Evolutionary conservation across 2,329 filamentous ascomycete species (phyloP), one percentile per base, ranked within the genome.

Genomic region (Colletotrichum cuscutae): DNA sequence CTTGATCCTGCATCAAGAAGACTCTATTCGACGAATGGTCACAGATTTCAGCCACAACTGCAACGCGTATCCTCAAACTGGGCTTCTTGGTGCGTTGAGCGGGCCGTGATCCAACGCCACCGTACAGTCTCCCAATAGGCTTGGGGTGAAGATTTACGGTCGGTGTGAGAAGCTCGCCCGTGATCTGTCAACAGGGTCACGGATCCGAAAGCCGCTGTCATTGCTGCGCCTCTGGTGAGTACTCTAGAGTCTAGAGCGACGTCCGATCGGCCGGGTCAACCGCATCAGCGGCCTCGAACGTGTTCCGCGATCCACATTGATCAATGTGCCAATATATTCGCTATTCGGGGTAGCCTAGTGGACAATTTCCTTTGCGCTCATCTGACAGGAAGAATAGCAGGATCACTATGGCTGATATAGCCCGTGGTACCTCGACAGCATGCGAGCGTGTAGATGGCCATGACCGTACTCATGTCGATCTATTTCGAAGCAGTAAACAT

Each of bases 31-130:
- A 22, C 1, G 11, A 58, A 11, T 11, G 3, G 19, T 58, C 7
- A 15, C 5, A 9, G 58, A 11, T 11, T 60, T 19, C 30, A 65
- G 65, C 66, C 71, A 71, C 67, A 56, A 15, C 49, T 56, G 4
- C 13, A 53, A 4, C 24, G 11, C 46, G 6, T 22, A 52, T 30
- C 9, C 30, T 28, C 13, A 46, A n/a, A 12, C 8, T 24, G 52
- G 35, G 46, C 35, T 30, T 26, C 42, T 24, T 37, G 13, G 49
- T 71, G 56, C 35, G 28, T 62, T 26, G 12, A 59, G 49, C 71
- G 71, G 71, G 71, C 62, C 68, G 68, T 58, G 7, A 59, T 54
- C 62, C 71, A 73, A 54, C 57, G 61, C 71, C 71, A 70, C 67
- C 32, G 46, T 57, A 15, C 32, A 6, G 5, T 13, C 13, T 9